A percentile compares a stretch with the other conserved stretches of the same genome.
These are phyloP conservation scores for Leersia perrieri DNA, from an alignment of 176 grass and related monocot genomes.

Conservation along the genomic window DNA sequence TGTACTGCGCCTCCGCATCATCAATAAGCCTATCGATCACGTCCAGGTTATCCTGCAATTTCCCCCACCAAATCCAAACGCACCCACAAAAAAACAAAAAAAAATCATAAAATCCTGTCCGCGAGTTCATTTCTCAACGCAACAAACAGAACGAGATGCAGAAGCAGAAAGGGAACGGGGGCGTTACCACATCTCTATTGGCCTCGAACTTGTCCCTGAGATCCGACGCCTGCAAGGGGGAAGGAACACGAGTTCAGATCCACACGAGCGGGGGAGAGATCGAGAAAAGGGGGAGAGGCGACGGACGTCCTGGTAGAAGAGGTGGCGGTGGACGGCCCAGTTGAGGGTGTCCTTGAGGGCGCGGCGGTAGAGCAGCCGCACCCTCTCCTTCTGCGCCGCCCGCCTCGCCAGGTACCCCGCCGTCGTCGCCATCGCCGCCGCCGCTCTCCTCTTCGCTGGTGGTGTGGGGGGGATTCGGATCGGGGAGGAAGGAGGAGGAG, in stretches of 20 bases:
- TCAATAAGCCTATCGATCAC: constrained; percentile 89
- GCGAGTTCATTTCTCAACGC: not conserved
- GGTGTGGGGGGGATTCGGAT: constrained; percentile 7
- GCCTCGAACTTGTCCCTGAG: constrained; percentile 94
- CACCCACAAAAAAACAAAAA: no score
- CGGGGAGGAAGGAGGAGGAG: not conserved
- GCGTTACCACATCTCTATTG: constrained; percentile 75
- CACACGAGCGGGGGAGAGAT: constrained; percentile 17
- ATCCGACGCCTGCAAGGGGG: constrained; percentile 68
- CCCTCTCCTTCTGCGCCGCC: constrained; percentile 89
- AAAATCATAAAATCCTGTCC: not conserved
- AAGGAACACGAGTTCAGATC: constrained; percentile 33
- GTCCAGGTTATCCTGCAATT: constrained; percentile 66
- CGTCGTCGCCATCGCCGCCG: constrained; percentile 56
- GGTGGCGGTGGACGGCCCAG: constrained; percentile 97
- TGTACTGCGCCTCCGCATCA: constrained; percentile 54
- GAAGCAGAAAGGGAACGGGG: not conserved
- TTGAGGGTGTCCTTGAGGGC: constrained; percentile 95
- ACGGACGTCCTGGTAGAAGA: constrained; percentile 86
- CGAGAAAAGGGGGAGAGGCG: not conserved
- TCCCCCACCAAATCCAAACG: not conserved
- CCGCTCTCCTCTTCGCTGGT: constrained; percentile 4
- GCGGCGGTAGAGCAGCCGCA: constrained; percentile 82
- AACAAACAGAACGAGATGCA: not conserved
- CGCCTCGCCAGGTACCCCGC: constrained; percentile 78